A percentile compares a stretch with the other conserved stretches of the same genome.
phyloP scores from a whole-genome alignment of 208 protist genomes.

The Phytomonas francai region DNA sequence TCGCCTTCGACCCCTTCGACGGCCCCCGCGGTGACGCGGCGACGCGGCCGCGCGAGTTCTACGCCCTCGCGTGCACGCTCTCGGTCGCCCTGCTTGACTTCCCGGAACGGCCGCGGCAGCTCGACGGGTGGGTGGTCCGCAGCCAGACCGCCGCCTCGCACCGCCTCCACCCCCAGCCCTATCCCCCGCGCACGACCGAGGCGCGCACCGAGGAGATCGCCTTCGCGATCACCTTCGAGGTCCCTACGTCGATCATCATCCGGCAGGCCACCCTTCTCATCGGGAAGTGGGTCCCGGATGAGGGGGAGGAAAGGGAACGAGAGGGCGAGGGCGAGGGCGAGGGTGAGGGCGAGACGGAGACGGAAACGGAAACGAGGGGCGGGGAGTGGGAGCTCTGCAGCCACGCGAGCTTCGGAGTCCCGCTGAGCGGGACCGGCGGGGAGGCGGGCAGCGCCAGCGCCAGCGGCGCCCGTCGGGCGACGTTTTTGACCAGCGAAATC shows the following conservation, averaged over 20 bases:
- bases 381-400: slow-evolving; percentile 81
- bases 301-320: background rate
- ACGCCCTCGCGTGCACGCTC: slow-evolving; percentile 80
- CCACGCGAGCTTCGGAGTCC: slow-evolving; percentile 49
- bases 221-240: slow-evolving; percentile 81
- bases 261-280: slow-evolving; percentile 78
- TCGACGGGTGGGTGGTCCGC: slow-evolving; percentile 76
- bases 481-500: slow-evolving; percentile 72
- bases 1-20: slow-evolving; percentile 75
- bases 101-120: slow-evolving; percentile 52
- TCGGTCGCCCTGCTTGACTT: slow-evolving; percentile 84
- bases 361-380: slow-evolving; percentile 18
- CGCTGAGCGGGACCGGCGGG: slow-evolving; percentile 22
- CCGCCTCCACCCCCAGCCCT: slow-evolving; percentile 60
- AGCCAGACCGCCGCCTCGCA: slow-evolving; percentile 59
- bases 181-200: slow-evolving; percentile 49
- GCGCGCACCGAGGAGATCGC: slow-evolving; percentile 60
- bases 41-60: slow-evolving; percentile 45
- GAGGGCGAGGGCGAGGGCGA: background rate
- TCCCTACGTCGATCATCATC: slow-evolving; percentile 70
- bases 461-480: slow-evolving; percentile 24
- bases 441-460: slow-evolving; percentile 18
- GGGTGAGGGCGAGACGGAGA: too few species aligned
- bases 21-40: slow-evolving; percentile 14
- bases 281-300: slow-evolving; percentile 54